Evolutionary conservation across 2,329 filamentous ascomycete species (phyloP), one percentile per base, ranked within the genome.

Genomic region (Penicillium psychrosexuale): DNA sequence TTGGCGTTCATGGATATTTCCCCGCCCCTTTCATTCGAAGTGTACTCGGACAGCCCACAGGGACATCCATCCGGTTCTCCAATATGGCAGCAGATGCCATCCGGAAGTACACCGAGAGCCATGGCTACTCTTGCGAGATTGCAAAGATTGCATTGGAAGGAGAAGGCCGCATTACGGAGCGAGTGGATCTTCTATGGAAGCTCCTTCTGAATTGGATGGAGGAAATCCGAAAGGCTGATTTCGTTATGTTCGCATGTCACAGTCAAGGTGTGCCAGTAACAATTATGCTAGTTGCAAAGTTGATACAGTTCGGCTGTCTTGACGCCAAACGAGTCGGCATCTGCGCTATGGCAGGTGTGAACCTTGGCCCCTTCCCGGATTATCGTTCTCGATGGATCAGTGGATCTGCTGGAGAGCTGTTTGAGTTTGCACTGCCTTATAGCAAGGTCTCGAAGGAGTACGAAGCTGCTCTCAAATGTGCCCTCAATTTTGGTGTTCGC

Each of bases 61-160:
- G 94, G 6, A 99, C 94, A 0, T 97, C 93, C 0, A 85, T 97
- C 53, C 87, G 91, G 38, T 99, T 99, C 69, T 91, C 92, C 9
- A 93, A 89, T 60, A 87, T 93, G 67, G 89, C 89, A 17, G 91
- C 91, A 6, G 85, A 89, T 37, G 88, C 90, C 1, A 93, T 99
- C 64, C 84, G 87, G 55, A 82, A 87, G 56, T 99, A 92, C 90
- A 84, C 90, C 0, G 84, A 90, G 50, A 78, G 78, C 12, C 84
- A 90, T 61, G 87, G 89, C 0, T 91, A 87, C 57, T 76, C 80
- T 2, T 88, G 91, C 59, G 88, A 95, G 63, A 90, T 99, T 52
- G 91, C 97, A 68, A 97, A 95, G 69, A 89, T 97, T 13, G 91
- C 93, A 0, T 81, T 99, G 0, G 94, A 99, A 75, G 93, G 93